Evolutionary conservation across 2,329 filamentous ascomycete genomes (phyloP), one percentile per base, ranked within the genome.

Genomic region (Didymella lethalis): DNA sequence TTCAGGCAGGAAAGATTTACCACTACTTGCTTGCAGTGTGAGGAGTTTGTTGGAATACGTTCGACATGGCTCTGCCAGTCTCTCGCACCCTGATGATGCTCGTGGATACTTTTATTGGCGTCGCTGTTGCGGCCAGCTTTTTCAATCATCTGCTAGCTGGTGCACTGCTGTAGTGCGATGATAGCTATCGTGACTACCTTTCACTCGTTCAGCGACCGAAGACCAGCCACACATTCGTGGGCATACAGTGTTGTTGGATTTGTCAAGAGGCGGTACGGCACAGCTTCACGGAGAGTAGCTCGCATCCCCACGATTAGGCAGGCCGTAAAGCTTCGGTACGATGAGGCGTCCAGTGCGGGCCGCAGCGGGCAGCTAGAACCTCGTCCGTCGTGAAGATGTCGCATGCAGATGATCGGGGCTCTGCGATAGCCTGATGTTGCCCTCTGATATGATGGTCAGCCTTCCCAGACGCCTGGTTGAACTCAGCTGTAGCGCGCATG

Each of bases 311-410:
- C 7, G 49, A 18, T 36, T 26, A 20, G 40, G 36, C n/a, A 43
- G 20, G 43, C 48, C 48, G 48, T 28, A 51, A 52, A 47, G 26
- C 12, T 32, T 54, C 29, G 49, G 31, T 57, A 49, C 45, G 49
- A 54, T 23, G 40, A 54, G 55, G 55, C 55, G 49, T 38, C 56
- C 56, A 49, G 46, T 34, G 50, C 50, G 56, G 56, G 50, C 56
- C 50, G 56, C 56, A 59, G 50, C 56, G 49, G 56, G 50, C 50
- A 50, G 11, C 40, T 54, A 46, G 41, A 20, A 23, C 31, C 38
- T 49, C 28, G 40, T 2, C n/a, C 41, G 18, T 41, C 23, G 38
- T 12, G 32, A 44, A 25, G 8, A 54, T 51, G 56, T 50, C 51
- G 50, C 44, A 40, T 31, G 40, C 56, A 54, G 41, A 23, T 20